These are phyloP conservation scores for Colletotrichum australisinense DNA, from an alignment of 2,329 filamentous ascomycete genomes.

Conservation along the genomic window DNA sequence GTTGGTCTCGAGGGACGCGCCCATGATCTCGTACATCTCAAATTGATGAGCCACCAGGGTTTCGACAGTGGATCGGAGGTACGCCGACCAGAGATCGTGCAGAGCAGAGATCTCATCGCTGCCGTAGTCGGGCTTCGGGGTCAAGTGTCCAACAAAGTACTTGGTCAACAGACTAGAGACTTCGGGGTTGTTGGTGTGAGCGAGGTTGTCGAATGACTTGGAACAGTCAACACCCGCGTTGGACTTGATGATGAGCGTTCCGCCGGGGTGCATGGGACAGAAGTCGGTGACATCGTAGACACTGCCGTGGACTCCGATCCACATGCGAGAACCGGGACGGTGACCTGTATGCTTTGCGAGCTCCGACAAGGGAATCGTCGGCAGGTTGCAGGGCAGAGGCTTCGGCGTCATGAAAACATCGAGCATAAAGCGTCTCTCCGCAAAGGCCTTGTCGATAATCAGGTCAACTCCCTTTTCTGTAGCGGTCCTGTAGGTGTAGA, in stretches of 20 bases:
- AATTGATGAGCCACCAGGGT: conserved; percentile 64
- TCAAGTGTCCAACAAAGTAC: conserved; percentile 64
- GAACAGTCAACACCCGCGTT: conserved; percentile 66
- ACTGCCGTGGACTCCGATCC: conserved; percentile 64
- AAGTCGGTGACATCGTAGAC: conserved; percentile 67
- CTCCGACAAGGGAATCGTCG: conserved; percentile 61
- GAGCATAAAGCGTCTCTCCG: conserved; percentile 66
- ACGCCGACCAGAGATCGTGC: conserved; percentile 62
- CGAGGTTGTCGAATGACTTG: conserved; percentile 64
- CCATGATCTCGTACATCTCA: conserved; percentile 63
- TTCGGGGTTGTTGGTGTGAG: conserved; percentile 66
- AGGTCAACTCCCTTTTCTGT: conserved; percentile 63
- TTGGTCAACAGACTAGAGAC: conserved; percentile 63
- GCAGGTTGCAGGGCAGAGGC: conserved; percentile 60
- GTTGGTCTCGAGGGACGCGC: conserved; percentile 42
- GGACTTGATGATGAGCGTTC: conserved; percentile 63
- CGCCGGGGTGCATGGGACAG: conserved; percentile 63
- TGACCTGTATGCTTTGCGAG: conserved; percentile 64
- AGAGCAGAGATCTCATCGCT: conserved; percentile 55
- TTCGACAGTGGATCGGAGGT: conserved; percentile 60
- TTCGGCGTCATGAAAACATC: conserved; percentile 69
- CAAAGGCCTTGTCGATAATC: conserved; percentile 64
- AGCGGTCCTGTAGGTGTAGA: conserved; percentile 63
- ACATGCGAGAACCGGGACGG: conserved; percentile 56
- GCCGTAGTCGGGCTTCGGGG: conserved; percentile 60